Evolutionary conservation across 768 basidiomycete genomes (phyloP), one percentile per base, ranked within the genome.

Genomic region (Sporobolomyces roseus): DNA sequence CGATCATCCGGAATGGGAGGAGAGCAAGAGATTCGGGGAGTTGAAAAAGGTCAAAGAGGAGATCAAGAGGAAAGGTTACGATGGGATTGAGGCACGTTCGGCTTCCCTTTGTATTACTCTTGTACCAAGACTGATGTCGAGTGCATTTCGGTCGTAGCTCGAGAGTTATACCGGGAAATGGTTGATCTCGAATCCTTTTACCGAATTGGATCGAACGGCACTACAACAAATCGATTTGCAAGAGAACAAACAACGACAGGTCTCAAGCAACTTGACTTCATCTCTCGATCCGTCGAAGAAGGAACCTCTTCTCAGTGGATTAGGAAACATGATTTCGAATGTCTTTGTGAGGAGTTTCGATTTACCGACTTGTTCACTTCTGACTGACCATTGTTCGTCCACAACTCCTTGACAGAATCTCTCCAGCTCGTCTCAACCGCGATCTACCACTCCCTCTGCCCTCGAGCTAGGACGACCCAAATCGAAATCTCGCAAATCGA

Each of bases 221-320:
- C 21, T 70, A 23, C 29, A 25, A 21, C 41, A 59, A 30, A 70
- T 65, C 41, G 68, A 69, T 55, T 12, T 51, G 7, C 30, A 25
- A 13, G 69, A 65, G 59, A 51, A 58, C 45, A 27, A 41, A 10
- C 17, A 36, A 21, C n/a, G n/a, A n/a, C n/a, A n/a, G n/a, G n/a
- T n/a, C n/a, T n/a, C n/a, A n/a, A n/a, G n/a, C n/a, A n/a, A n/a
- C n/a, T n/a, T n/a, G n/a, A n/a, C n/a, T n/a, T n/a, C n/a, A n/a
- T n/a, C n/a, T n/a, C n/a, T n/a, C n/a, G n/a, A n/a, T n/a, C n/a
- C n/a, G n/a, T n/a, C n/a, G n/a, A n/a, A n/a, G n/a, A n/a, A n/a
- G n/a, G n/a, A n/a, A n/a, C n/a, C n/a, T n/a, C n/a, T n/a, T n/a
- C n/a, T n/a, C n/a, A n/a, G n/a, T n/a, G n/a, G n/a, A n/a, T n/a